Conservation (phyloP, 495 filamentous ascomycete genomes). For the Staphylotrichum longicolle region DNA sequence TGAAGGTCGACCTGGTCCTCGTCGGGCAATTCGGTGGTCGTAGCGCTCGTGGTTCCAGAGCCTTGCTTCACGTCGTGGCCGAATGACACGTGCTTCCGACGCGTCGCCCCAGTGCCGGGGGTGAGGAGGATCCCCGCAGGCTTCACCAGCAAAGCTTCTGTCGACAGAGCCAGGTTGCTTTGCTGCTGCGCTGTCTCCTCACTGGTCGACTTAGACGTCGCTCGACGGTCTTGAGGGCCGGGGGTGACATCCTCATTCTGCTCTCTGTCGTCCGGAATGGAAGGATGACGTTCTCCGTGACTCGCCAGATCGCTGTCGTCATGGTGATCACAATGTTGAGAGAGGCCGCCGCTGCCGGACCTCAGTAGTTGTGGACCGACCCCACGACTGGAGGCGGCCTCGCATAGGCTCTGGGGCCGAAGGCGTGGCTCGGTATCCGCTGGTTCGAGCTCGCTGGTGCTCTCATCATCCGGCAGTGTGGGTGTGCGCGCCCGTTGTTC, state of each 20-base stretch:
- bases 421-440: conserved; percentile 13
- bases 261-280: not conserved
- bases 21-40: conserved; percentile 50
- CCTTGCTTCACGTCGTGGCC: conserved; percentile 55
- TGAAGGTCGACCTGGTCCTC: conserved; percentile 26
- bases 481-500: conserved; percentile 11
- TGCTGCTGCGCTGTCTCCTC: no score
- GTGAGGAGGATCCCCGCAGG: conserved; percentile 74
- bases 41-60: conserved; percentile 30
- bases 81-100: conserved; percentile 92
- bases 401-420: conserved; percentile 6
- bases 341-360: conserved; percentile 14
- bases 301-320: conserved; percentile 17
- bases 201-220: no score
- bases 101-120: conserved; percentile 72
- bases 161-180: no score
- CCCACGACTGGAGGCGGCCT: no score
- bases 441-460: conserved; percentile 17
- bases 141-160: conserved; percentile 39
- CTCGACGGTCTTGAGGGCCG: not conserved
- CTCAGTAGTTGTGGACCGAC: conserved; percentile 6
- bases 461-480: conserved; percentile 14
- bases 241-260: conserved; percentile 10
- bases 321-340: conserved; percentile 15
- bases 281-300: conserved; percentile 11